A percentile compares a stretch with the other conserved stretches of the same genome.
Evolutionary conservation across 1,284 basidiomycete genomes (phyloP).

Genomic region (Neotropicomus parvogracilis): DNA sequence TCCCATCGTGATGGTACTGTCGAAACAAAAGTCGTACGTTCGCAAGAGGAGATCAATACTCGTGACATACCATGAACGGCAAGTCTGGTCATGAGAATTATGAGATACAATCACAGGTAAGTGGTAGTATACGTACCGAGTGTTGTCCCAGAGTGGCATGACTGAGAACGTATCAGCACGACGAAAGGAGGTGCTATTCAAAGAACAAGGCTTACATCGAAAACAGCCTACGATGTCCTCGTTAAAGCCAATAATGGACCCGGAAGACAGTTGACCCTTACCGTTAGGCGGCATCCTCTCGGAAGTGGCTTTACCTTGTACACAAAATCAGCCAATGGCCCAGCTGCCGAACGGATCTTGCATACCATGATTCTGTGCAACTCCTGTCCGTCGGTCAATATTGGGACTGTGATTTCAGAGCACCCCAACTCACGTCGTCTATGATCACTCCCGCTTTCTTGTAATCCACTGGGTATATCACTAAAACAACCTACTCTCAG

Average conservation of each 20-base stretch:
- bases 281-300: slow-evolving; percentile 64
- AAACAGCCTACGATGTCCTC: slow-evolving; percentile 49
- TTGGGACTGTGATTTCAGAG: neutral
- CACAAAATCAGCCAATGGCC: slow-evolving; percentile 2
- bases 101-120: neutral
- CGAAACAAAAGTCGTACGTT: neutral
- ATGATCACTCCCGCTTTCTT: slow-evolving; percentile 64
- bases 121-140: slow-evolving; percentile 19
- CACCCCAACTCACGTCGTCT: slow-evolving; percentile 62
- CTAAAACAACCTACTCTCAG: slow-evolving; percentile 28
- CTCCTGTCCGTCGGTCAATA: slow-evolving; percentile 37
- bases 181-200: neutral
- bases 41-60: neutral
- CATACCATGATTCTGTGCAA: slow-evolving; percentile 60
- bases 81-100: slow-evolving; percentile 41
- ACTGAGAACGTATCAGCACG: slow-evolving; percentile 17
- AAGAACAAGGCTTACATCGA: slow-evolving; percentile 50
- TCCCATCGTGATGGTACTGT: slow-evolving; percentile 62
- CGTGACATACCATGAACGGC: slow-evolving; percentile 51
- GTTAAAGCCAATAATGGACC: neutral
- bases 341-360: neutral
- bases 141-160: slow-evolving; percentile 27
- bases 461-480: slow-evolving; percentile 76
- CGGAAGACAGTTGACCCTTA: slow-evolving; percentile 34
- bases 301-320: slow-evolving; percentile 56